Evolutionary conservation across 2,329 filamentous ascomycete genomes (phyloP).

Genomic region (Diaporthe ampelina): DNA sequence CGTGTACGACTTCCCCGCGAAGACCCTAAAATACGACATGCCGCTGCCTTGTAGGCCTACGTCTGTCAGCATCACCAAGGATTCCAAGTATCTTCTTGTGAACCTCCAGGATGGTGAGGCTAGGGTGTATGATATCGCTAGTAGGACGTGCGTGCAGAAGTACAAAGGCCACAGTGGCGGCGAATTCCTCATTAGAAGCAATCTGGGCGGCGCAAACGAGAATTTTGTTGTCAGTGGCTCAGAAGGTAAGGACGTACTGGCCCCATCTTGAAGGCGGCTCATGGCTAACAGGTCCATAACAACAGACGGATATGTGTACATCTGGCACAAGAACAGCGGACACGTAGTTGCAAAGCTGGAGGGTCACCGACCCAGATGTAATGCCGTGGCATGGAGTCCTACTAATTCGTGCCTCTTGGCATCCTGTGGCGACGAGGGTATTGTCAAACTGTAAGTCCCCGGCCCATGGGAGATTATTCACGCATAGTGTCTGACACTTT

Average conservation of each 20-base stretch:
- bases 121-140: constrained; percentile 82
- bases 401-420: constrained; percentile 86
- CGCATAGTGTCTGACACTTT: constrained; percentile 19
- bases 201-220: constrained; percentile 91
- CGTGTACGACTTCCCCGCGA: constrained; percentile 84
- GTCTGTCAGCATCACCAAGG: constrained; percentile 83
- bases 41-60: constrained; percentile 77
- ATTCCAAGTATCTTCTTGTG: constrained; percentile 85
- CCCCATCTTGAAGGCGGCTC: neutral
- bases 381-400: constrained; percentile 92
- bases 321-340: constrained; percentile 92
- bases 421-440: constrained; percentile 89
- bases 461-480: neutral
- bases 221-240: constrained; percentile 93
- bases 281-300: neutral
- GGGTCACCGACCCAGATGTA: constrained; percentile 84
- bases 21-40: constrained; percentile 82
- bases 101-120: constrained; percentile 85
- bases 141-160: constrained; percentile 77
- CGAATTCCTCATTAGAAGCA: constrained; percentile 83
- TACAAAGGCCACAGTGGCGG: constrained; percentile 84
- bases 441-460: constrained; percentile 83
- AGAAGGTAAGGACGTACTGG: constrained; percentile 72
- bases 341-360: constrained; percentile 80
- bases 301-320: constrained; percentile 77